These are phyloP conservation scores for Erysiphe pulchra DNA, from an alignment of 2,329 filamentous ascomycete genomes.

Conservation along the genomic window DNA sequence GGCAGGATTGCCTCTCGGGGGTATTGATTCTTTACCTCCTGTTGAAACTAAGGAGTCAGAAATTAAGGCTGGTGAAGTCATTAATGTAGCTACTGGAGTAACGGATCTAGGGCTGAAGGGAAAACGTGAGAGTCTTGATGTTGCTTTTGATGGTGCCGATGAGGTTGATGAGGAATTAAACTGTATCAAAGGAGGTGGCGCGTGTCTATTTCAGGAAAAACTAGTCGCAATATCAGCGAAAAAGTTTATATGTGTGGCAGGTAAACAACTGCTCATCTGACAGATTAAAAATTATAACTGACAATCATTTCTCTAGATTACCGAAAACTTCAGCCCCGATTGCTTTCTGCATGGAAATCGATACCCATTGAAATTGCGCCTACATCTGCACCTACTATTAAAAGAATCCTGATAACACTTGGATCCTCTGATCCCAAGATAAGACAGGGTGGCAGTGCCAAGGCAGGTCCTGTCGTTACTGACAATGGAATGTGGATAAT, in stretches of 20 bases:
- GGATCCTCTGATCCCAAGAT: constrained; percentile 48
- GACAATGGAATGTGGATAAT: constrained; percentile 78
- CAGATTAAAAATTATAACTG: not conserved
- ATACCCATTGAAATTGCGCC: constrained; percentile 91
- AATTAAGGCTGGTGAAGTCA: constrained; percentile 26
- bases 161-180: constrained; percentile 90
- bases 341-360: constrained; percentile 52
- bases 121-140: constrained; percentile 37
- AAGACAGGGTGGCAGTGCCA: constrained; percentile 45
- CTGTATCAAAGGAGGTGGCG: constrained; percentile 91
- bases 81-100: constrained; percentile 33
- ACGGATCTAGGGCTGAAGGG: constrained; percentile 14
- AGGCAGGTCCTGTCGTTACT: constrained; percentile 62
- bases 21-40: constrained; percentile 13
- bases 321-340: constrained; percentile 57
- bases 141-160: constrained; percentile 89
- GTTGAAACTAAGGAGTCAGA: constrained; percentile 7
- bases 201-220: constrained; percentile 96
- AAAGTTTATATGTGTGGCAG: constrained; percentile 70
- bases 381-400: constrained; percentile 52
- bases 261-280: constrained; percentile 18
- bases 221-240: constrained; percentile 64
- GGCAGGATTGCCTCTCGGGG: constrained; percentile 50
- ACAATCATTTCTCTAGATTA: constrained; percentile 33
- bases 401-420: constrained; percentile 42